These are phyloP conservation scores for Coprinellus aureogranulatus DNA, from an alignment of 768 basidiomycete species.

Conservation along the genomic window DNA sequence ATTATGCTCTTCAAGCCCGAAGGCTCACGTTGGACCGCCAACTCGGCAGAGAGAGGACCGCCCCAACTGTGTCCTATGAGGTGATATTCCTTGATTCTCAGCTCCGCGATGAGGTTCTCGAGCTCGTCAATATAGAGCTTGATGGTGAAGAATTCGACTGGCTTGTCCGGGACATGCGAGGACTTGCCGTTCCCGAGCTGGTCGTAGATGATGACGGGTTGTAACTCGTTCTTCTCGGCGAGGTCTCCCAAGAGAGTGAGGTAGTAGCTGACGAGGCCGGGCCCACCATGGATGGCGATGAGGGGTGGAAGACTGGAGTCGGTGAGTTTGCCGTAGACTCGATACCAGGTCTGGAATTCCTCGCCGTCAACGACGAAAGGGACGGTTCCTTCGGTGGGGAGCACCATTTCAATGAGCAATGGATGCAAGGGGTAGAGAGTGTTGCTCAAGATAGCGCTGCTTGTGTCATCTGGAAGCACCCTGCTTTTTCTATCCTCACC, in stretches of 20 bases:
- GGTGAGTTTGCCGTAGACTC: slow-evolving; percentile 36
- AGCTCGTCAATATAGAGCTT: slow-evolving; percentile 56
- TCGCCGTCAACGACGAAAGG: slow-evolving; percentile 15
- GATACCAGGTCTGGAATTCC: slow-evolving; percentile 43
- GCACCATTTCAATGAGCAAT: no score
- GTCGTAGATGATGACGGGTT: slow-evolving; percentile 54
- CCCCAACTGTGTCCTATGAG: slow-evolving; percentile 61
- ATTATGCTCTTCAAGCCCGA: slow-evolving; percentile 38
- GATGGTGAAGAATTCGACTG: slow-evolving; percentile 46
- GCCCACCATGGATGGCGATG: slow-evolving; percentile 50
- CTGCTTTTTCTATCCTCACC: no score
- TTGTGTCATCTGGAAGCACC: no score
- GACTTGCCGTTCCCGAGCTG: slow-evolving; percentile 55
- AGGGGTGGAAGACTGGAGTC: slow-evolving; percentile 31
- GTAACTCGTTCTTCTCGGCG: slow-evolving; percentile 22
- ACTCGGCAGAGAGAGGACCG: slow-evolving; percentile 47
- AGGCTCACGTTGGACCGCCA: slow-evolving; percentile 37
- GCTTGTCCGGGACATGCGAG: slow-evolving; percentile 46
- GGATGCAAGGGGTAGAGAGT: no score
- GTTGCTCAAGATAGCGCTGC: no score
- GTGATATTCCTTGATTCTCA: slow-evolving; percentile 42
- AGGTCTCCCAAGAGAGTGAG: slow-evolving; percentile 41
- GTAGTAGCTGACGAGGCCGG: slow-evolving; percentile 46
- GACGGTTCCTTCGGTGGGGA: slow-evolving; percentile 16
- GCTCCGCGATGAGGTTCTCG: slow-evolving; percentile 41